Conservation (phyloP, 1,284 basidiomycete species). For the Schizopora paradoxa region DNA sequence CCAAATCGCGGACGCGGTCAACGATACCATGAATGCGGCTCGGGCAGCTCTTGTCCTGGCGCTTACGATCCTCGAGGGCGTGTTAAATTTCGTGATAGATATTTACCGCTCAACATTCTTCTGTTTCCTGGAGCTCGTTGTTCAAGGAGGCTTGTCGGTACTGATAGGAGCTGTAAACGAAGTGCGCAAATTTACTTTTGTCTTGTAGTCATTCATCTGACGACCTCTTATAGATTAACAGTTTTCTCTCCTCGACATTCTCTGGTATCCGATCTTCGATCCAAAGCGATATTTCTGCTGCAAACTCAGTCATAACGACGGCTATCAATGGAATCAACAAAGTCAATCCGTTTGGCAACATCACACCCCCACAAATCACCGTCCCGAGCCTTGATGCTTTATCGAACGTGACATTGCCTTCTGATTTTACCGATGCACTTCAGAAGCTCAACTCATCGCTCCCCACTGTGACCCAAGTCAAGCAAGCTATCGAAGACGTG, state of each 20-base stretch:
- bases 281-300: constrained; percentile 61
- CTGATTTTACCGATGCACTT: constrained; percentile 71
- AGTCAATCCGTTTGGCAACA: constrained; percentile 61
- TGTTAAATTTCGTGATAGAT: constrained; percentile 90
- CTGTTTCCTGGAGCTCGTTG: constrained; percentile 87
- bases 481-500: constrained; percentile 68
- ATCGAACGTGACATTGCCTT: constrained; percentile 77
- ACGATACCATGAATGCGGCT: constrained; percentile 73
- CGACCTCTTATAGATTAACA: constrained; percentile 53
- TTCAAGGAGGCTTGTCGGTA: constrained; percentile 76
- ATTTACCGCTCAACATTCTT: constrained; percentile 88
- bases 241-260: constrained; percentile 58
- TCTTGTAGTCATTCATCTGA: constrained; percentile 10
- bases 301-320: constrained; percentile 64
- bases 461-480: constrained; percentile 75
- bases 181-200: constrained; percentile 40
- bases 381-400: constrained; percentile 70
- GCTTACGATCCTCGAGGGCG: constrained; percentile 76
- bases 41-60: constrained; percentile 67
- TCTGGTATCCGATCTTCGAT: constrained; percentile 58
- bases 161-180: constrained; percentile 78
- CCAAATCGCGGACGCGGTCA: constrained; percentile 71
- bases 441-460: constrained; percentile 74
- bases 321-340: constrained; percentile 68
- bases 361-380: constrained; percentile 62